A percentile compares a stretch with the other conserved stretches of the same genome.
phyloP scores from a whole-genome alignment of 768 basidiomycete species.

The Asterophora parasitica region DNA sequence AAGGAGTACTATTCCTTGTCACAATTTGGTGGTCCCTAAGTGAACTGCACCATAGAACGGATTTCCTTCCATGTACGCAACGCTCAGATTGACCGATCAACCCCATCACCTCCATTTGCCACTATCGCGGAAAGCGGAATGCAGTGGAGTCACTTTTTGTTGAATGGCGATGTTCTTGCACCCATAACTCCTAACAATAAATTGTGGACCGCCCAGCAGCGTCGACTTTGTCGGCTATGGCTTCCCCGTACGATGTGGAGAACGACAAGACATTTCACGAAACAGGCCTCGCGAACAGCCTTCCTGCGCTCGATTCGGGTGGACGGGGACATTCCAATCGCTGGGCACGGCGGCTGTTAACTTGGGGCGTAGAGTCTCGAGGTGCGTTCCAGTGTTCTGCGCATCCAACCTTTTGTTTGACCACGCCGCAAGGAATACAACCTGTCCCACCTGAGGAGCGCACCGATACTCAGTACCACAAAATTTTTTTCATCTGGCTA shows the following conservation, averaged over 20 bases:
- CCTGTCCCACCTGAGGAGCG: slow-evolving; percentile 55
- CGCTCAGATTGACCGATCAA: background rate
- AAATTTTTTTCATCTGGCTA: slow-evolving; percentile 78
- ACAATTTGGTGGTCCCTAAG: too few species aligned
- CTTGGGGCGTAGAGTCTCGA: slow-evolving; percentile 30
- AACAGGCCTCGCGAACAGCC: background rate
- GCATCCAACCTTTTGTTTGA: background rate
- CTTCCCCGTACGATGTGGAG: background rate
- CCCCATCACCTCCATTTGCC: background rate
- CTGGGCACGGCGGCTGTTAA: slow-evolving; percentile 18
- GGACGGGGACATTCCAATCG: background rate
- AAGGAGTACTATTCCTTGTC: too few species aligned
- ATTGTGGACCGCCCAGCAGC: background rate
- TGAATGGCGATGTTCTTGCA: background rate
- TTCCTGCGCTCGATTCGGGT: background rate
- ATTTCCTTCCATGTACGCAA: too few species aligned
- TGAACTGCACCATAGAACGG: background rate
- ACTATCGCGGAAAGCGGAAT: too few species aligned
- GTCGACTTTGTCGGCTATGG: background rate
- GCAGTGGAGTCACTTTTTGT: background rate
- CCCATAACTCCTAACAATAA: background rate
- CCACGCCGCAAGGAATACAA: slow-evolving; percentile 37
- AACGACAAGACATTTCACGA: background rate
- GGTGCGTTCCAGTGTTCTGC: slow-evolving; percentile 16
- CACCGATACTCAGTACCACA: slow-evolving; percentile 55